Percentiles rank a stretch among this genome's conserved stretches.
Conservation (phyloP, 176 grass and related monocot species). For the Carex parvula region DNA sequence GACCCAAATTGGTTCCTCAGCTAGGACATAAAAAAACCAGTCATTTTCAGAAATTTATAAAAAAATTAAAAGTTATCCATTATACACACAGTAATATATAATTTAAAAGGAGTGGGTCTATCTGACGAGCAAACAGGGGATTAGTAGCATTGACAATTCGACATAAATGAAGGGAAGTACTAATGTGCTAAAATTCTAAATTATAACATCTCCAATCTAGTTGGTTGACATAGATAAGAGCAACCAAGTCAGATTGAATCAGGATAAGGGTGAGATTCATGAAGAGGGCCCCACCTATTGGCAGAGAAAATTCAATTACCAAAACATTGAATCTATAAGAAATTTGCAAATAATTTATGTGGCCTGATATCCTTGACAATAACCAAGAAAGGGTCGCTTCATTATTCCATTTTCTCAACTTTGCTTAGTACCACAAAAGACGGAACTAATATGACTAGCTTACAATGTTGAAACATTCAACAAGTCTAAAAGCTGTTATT, state of each 20-base stretch:
- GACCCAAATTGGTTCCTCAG: no score
- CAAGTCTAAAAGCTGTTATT: neutral
- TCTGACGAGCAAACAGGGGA: slow-evolving; percentile 25
- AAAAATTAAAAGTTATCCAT: slow-evolving; percentile 21
- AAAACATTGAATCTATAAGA: slow-evolving; percentile 8
- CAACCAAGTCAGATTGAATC: slow-evolving; percentile 34
- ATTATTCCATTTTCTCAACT: neutral
- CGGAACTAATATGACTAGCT: neutral
- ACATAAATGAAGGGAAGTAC: slow-evolving; percentile 11
- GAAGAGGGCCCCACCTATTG: neutral
- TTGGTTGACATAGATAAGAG: slow-evolving; percentile 42
- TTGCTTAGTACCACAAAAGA: neutral
- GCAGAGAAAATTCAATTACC: slow-evolving; percentile 36
- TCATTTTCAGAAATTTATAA: neutral
- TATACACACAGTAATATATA: slow-evolving; percentile 15
- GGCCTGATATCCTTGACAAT: slow-evolving; percentile 32
- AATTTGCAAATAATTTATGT: slow-evolving; percentile 36
- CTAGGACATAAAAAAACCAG: neutral
- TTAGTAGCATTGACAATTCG: neutral
- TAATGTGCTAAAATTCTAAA: slow-evolving; percentile 23
- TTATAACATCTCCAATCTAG: slow-evolving; percentile 25
- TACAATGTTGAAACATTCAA: neutral
- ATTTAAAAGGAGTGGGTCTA: slow-evolving; percentile 16
- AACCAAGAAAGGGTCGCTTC: neutral
- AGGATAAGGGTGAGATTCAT: slow-evolving; percentile 55